phyloP scores from a whole-genome alignment of 2,329 filamentous ascomycete genomes.

The Beauveria australis region DNA sequence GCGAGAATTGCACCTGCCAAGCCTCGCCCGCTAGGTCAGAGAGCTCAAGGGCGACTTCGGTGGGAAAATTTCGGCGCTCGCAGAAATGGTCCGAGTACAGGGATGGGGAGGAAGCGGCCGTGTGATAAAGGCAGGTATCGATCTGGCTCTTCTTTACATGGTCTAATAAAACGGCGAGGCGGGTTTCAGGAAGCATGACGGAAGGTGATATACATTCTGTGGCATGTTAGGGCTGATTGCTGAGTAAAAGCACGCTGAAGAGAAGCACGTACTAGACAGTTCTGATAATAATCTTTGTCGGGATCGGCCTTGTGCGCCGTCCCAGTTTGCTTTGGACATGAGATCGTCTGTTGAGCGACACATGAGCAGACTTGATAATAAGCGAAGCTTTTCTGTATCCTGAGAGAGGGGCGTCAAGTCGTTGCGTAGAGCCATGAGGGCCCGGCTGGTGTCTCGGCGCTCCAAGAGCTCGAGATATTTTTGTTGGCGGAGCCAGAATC shows the following conservation, averaged over 20 bases:
- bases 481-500: constrained; percentile 83
- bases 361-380: constrained; percentile 86
- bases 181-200: constrained; percentile 91
- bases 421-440: constrained; percentile 73
- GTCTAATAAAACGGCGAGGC: constrained; percentile 70
- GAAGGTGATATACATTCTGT: constrained; percentile 85
- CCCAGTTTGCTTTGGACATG: constrained; percentile 71
- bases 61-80: constrained; percentile 70
- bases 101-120: constrained; percentile 67
- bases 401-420: constrained; percentile 83
- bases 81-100: constrained; percentile 86
- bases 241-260: neutral
- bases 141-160: constrained; percentile 82
- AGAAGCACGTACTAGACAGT: constrained; percentile 60
- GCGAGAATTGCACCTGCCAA: constrained; percentile 86
- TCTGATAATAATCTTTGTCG: constrained; percentile 68
- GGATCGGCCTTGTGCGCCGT: constrained; percentile 69
- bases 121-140: constrained; percentile 79
- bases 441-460: constrained; percentile 60
- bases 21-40: constrained; percentile 72
- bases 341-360: constrained; percentile 71
- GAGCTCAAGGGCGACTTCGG: constrained; percentile 61
- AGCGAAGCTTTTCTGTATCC: constrained; percentile 68
- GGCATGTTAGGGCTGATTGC: neutral
- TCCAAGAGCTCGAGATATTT: constrained; percentile 92